Evolutionary conservation across 2,329 filamentous ascomycete species (phyloP), one percentile per base, ranked within the genome.

Genomic region (Calonectria hawksworthii): DNA sequence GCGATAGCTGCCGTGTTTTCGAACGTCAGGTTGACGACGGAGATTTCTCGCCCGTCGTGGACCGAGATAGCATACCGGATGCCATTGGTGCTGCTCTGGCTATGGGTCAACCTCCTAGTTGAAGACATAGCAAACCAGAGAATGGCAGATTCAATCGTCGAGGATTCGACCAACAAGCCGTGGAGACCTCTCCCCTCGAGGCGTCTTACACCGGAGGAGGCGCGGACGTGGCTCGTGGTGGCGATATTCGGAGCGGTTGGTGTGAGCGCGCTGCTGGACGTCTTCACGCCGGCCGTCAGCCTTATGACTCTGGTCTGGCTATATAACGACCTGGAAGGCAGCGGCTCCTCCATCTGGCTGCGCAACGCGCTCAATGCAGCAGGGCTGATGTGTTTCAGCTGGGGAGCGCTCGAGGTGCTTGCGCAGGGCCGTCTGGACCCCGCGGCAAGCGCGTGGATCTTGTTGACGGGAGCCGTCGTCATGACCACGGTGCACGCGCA

Each of bases 91-190:
- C 34, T 81, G 3, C 11, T 74, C 8, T 81, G 79, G 79, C 66
- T 81, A 14, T 84, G 82, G 83, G 23, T 81, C 4, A 80, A 82
- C 63, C 78, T 83, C 5, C 47, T 84, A 0, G 74, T 81, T 3
- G 77, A 80, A 36, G 75, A 81, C 13, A 78, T 84, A 10, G 74
- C 78, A 21, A 84, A 84, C 61, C 83, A 84, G 56, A 73, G 81
- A 0, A 64, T 77, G 1, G 66, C 75, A 0, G 74, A 76, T 1
- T 76, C 80, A 0, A 68, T 83, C 14, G 36, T 78, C 1, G 83
- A 84, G 30, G 83, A 84, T 54, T 16, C 67, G 0, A 68, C 78
- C 16, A 84, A 84, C 74, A 83, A 84, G 67, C 83, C 83, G 1
- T 84, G 83, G 83, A 74, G 83, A 3, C 79, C 83, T 0, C 70